Base-by-base conservation (phyloP, 345 rosid species). In the Kernera saxatilis region DNA sequence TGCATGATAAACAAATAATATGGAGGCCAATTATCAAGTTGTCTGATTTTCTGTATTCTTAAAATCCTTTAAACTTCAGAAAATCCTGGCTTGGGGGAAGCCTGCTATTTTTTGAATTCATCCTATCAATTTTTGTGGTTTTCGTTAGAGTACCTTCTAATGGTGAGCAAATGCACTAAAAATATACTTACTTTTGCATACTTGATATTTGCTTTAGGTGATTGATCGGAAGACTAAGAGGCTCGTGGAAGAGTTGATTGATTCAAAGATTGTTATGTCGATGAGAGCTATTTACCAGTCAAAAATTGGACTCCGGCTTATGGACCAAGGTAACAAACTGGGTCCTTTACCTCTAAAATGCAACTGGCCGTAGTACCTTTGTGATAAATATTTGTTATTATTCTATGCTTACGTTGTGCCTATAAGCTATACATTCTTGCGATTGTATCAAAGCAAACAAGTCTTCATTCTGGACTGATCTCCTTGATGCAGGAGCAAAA, bases 221-320 rank as follows among this genome's bases (percentile, higher is more conserved):
- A 78, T 78, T 79, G 97, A 93, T 81, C 75, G 98, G 69, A 88
- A 73, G 82, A 84, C 88, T 61, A 87, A 91, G 84, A 89, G 96
- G 75, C 82, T 93, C 29, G 97, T 91, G 73, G 98, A 93, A 79
- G 98, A 93, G 80, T 54, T 89, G 76, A 88, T 93, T 76, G 91
- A 91, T 84, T 83, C 84, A 71, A 93, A 93, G 82, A 93, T 93
- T 71, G 80, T 88, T 77, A 45, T 93, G 84, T 93, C 98, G 51
- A 87, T 93, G 97, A 86, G 97, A 82, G 89, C 98, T 54, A 83
- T 93, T 65, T 93, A 93, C 79, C 97, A 93, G 78, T 90, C 98
- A 69, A 93, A 87, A 81, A 64, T 93, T 65, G 98, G 98, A 67
- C 90, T 91, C 40, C 82, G 82, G 70, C 89, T 93, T 50, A 85